Conservation (phyloP, 208 protist species). For the Acanthamoeba castellanii region DNA sequence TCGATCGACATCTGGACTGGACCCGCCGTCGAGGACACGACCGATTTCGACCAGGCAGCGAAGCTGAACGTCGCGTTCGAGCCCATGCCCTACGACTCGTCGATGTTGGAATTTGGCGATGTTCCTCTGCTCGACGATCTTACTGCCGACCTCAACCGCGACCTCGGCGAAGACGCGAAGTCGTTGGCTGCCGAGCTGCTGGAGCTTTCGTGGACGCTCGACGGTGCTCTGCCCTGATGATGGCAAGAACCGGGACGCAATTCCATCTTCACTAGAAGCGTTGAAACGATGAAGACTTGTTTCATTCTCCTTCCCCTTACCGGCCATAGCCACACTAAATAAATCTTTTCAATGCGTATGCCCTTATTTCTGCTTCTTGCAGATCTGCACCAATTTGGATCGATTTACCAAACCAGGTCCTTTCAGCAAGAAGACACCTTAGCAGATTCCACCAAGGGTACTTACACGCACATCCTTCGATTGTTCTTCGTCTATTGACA, state of each 20-base stretch:
- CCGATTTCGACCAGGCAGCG: not conserved
- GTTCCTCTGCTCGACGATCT: not conserved
- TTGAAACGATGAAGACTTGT: slow-evolving; percentile 8
- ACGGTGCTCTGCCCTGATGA: not conserved
- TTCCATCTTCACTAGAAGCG: too few species aligned
- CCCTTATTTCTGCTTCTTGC: not conserved
- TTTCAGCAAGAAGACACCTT: too few species aligned
- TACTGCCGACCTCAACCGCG: not conserved
- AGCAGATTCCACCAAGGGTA: too few species aligned
- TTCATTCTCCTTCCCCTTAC: not conserved
- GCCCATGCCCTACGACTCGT: not conserved
- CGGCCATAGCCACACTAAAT: not conserved
- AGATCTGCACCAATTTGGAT: too few species aligned
- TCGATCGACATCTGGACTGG: not conserved
- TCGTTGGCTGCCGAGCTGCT: not conserved
- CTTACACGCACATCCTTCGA: too few species aligned
- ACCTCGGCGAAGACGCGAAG: slow-evolving; percentile 8
- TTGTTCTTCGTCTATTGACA: too few species aligned
- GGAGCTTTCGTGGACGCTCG: not conserved
- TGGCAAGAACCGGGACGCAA: not conserved
- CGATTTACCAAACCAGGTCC: too few species aligned
- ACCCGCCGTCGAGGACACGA: not conserved
- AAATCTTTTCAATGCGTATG: not conserved
- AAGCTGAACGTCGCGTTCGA: not conserved
- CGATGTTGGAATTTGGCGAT: not conserved